These are phyloP conservation scores for Durotheca rogersii DNA, from an alignment of 495 filamentous ascomycete genomes.

Conservation along the genomic window DNA sequence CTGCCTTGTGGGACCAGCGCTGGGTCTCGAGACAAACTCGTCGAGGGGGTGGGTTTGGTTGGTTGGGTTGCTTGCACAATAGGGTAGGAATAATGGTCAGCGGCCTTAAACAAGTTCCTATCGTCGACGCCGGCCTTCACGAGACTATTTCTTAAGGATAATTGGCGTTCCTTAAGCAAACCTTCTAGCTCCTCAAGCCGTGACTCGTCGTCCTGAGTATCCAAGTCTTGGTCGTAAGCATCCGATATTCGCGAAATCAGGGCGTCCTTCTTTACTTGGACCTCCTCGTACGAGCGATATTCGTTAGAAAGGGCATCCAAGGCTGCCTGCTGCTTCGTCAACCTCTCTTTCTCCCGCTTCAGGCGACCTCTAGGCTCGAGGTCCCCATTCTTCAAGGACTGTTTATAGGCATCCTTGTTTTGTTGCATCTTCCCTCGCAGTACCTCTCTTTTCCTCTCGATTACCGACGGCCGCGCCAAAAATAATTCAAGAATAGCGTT, in stretches of 20 bases:
- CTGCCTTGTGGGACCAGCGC: slow-evolving; percentile 37
- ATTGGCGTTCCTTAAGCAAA: slow-evolving; percentile 34
- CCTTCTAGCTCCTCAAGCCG: slow-evolving; percentile 38
- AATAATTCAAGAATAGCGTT: slow-evolving; percentile 37
- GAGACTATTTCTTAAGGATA: slow-evolving; percentile 30
- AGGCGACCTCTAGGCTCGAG: slow-evolving; percentile 38
- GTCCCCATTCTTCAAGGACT: slow-evolving; percentile 33
- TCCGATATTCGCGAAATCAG: slow-evolving; percentile 39
- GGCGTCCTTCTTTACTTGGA: slow-evolving; percentile 35
- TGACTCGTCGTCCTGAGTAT: slow-evolving; percentile 42
- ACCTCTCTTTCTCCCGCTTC: slow-evolving; percentile 37
- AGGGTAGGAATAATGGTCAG: slow-evolving; percentile 12
- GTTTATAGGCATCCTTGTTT: slow-evolving; percentile 39
- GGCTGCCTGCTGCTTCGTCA: slow-evolving; percentile 37
- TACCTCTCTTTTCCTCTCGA: slow-evolving; percentile 32
- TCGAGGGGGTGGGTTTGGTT: slow-evolving; percentile 5
- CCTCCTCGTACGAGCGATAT: slow-evolving; percentile 32
- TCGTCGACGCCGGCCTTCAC: slow-evolving; percentile 42
- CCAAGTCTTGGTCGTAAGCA: slow-evolving; percentile 40
- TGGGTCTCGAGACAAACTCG: slow-evolving; percentile 29
- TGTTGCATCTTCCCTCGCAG: slow-evolving; percentile 32
- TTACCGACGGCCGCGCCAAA: slow-evolving; percentile 32
- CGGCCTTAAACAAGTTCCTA: slow-evolving; percentile 31
- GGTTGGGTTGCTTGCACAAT: slow-evolving; percentile 32
- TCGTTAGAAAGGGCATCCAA: slow-evolving; percentile 34